Conservation (phyloP, 306 rosid species). For the Crotalaria pallida region DNA sequence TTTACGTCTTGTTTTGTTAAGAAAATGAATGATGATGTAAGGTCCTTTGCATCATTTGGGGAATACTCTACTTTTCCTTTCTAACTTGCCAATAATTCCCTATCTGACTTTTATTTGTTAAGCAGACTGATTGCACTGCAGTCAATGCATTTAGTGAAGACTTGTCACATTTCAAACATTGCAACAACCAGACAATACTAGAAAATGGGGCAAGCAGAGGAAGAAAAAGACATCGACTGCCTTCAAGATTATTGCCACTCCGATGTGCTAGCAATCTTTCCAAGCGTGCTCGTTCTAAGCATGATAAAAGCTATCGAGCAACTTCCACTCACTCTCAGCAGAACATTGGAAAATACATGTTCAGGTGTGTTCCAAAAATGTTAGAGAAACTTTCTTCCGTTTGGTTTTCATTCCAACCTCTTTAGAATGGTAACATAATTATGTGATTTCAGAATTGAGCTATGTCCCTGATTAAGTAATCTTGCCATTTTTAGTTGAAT, state of each 20-base stretch:
- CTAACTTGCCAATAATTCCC: constrained; percentile 10
- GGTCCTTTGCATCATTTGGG: constrained; percentile 25
- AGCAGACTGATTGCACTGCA: constrained; percentile 42
- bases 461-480: background rate
- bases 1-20: constrained; percentile 41
- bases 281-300: constrained; percentile 20
- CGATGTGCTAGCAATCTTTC: constrained; percentile 29
- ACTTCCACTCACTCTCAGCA: constrained; percentile 20
- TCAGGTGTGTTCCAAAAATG: constrained; percentile 32
- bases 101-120: constrained; percentile 21
- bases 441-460: constrained; percentile 1
- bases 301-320: constrained; percentile 32
- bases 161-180: constrained; percentile 36
- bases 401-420: background rate
- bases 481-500: background rate
- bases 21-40: constrained; percentile 57
- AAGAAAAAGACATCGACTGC: constrained; percentile 35
- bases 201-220: constrained; percentile 27
- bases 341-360: constrained; percentile 13
- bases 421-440: background rate
- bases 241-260: constrained; percentile 34
- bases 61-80: constrained; percentile 16
- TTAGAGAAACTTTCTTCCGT: constrained; percentile 26
- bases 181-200: constrained; percentile 30
- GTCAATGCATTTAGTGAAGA: constrained; percentile 40